Evolutionary conservation across 345 rosid genomes (phyloP), one percentile per base, ranked within the genome.

Genomic region (Combretum micranthum): DNA sequence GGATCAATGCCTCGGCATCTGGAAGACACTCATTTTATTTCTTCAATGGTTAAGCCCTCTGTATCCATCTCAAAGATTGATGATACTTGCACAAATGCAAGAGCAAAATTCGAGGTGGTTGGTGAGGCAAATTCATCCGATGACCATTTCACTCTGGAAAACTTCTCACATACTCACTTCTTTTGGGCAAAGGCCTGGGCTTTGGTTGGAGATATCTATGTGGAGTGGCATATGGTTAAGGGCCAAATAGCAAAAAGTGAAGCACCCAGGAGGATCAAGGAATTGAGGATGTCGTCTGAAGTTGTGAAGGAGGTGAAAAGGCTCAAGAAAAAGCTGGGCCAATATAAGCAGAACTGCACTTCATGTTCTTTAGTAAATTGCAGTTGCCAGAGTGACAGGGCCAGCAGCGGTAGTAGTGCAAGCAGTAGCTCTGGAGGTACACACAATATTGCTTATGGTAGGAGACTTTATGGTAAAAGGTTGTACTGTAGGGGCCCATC

Each of bases 171-270:
- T 10, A 69, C 86, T 44, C 77, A 74, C 56, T 75, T 86, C 59
- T 92, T 92, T 51, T 92, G 98, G 98, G 84, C 93, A 32, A 88
- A 80, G 75, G 95, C 86, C 15, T 92, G 98, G 98, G 78, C 76
- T 19, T 79, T 92, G 53, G 95, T 86, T 58, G 98, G 89, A 20
- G 98, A 92, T 75, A 79, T 92, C 60, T 77, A 86, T 63, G 89
- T 92, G 51, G 79, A 84, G 77, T 82, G 81, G 64, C 93, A 86
- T 72, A 45, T 74, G 45, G 64, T 78, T 52, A 80, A 77, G 68
- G 86, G 84, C 53, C 75, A 80, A 63, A 89, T 77, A 64, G 64
- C 72, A 48, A 64, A 77, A 37, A 50, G 51, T 57, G 75, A 66
- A 69, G 46, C 73, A 52, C 77, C 76, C 60, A 67, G 37, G 32